Conservation (phyloP, 2,329 filamentous ascomycete genomes). For the Colletotrichum tropicale region DNA sequence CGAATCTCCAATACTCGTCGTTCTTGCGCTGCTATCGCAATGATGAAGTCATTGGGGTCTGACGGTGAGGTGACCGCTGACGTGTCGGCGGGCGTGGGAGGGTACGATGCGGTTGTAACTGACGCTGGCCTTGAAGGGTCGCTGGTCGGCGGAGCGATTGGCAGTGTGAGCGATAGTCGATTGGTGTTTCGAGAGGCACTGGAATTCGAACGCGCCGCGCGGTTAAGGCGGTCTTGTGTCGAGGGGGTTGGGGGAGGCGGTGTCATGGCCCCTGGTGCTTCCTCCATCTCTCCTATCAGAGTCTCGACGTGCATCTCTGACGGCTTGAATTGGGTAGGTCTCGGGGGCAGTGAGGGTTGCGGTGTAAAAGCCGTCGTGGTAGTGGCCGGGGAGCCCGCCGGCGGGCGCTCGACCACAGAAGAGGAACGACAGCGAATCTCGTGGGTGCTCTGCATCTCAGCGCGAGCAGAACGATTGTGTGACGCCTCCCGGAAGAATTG, state of each 20-base stretch:
- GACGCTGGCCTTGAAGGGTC: slow-evolving; percentile 58
- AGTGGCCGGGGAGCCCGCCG: slow-evolving; percentile 27
- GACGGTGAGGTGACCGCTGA: slow-evolving; percentile 47
- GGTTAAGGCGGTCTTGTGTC: slow-evolving; percentile 45
- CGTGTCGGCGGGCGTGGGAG: slow-evolving; percentile 55
- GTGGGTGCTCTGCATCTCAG: slow-evolving; percentile 30
- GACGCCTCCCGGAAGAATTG: slow-evolving; percentile 32
- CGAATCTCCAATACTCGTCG: slow-evolving; percentile 86
- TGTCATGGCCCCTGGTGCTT: slow-evolving; percentile 25
- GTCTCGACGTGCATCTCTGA: slow-evolving; percentile 9
- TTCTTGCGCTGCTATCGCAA: slow-evolving; percentile 91
- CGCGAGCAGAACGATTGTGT: slow-evolving; percentile 26
- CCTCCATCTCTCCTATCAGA: slow-evolving; percentile 2
- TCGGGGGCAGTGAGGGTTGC: background rate
- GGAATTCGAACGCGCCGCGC: slow-evolving; percentile 57
- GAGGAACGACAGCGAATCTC: slow-evolving; percentile 45
- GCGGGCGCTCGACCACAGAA: slow-evolving; percentile 40
- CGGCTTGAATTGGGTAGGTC: background rate
- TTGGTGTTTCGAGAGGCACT: slow-evolving; percentile 59
- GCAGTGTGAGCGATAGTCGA: slow-evolving; percentile 64
- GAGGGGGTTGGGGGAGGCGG: slow-evolving; percentile 40
- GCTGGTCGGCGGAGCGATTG: slow-evolving; percentile 61
- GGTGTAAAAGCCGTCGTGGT: slow-evolving; percentile 19
- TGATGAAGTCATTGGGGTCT: slow-evolving; percentile 75
- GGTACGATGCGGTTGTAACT: slow-evolving; percentile 48